These are phyloP conservation scores for Mucor racemosus DNA, from an alignment of 371 early-diverging fungal species.

Conservation along the genomic window DNA sequence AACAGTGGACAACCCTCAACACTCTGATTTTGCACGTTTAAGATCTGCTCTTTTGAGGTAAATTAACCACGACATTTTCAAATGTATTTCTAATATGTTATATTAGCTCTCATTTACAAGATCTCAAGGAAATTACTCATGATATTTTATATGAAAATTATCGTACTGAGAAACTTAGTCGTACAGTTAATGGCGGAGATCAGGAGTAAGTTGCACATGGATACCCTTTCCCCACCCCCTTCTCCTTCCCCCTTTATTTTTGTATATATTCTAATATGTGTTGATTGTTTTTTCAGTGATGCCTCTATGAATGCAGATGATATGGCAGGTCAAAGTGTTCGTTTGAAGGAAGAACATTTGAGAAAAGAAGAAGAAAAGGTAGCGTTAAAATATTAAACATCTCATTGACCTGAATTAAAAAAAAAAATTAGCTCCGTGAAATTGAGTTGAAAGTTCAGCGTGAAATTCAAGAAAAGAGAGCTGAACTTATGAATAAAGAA, in stretches of 20 bases:
- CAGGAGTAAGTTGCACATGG: constrained; percentile 26
- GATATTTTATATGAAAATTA: constrained; percentile 89
- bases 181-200: constrained; percentile 61
- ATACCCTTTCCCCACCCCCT: not conserved
- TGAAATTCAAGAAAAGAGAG: constrained; percentile 65
- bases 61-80: not conserved
- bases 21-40: constrained; percentile 97
- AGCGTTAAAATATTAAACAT: constrained; percentile 3
- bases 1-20: constrained; percentile 80
- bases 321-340: constrained; percentile 55
- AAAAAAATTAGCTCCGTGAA: constrained; percentile 52
- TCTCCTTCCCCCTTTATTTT: not conserved
- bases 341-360: constrained; percentile 66
- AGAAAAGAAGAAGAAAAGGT: constrained; percentile 70
- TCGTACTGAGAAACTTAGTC: constrained; percentile 90
- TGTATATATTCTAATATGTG: not conserved
- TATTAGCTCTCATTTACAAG: constrained; percentile 88
- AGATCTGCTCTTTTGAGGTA: constrained; percentile 87
- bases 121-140: constrained; percentile 88
- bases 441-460: constrained; percentile 64
- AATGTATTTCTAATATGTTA: not conserved
- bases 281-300: constrained; percentile 29
- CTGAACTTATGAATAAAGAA: constrained; percentile 63
- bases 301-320: constrained; percentile 56
- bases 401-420: constrained; percentile 6